phyloP scores from a whole-genome alignment of 2,329 filamentous ascomycete genomes.

The Colletotrichum karsti region DNA sequence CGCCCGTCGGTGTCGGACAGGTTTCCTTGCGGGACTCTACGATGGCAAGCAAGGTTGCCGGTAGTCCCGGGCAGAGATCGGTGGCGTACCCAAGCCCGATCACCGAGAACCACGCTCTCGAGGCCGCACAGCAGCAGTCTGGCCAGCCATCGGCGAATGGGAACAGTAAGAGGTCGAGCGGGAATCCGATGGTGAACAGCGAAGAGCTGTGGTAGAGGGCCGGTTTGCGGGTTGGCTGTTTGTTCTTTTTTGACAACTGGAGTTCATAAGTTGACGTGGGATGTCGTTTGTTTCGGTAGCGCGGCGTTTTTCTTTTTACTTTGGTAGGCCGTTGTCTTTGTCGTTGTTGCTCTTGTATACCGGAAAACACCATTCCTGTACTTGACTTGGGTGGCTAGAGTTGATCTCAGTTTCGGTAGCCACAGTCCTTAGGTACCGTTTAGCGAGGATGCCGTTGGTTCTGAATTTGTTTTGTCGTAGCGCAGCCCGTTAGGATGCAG shows the following conservation, averaged over 20 bases:
- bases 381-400: constrained; percentile 11
- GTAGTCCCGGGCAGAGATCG: constrained; percentile 20
- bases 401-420: constrained; percentile 19
- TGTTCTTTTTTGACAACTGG: neutral
- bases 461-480: neutral
- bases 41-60: constrained; percentile 26
- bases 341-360: neutral
- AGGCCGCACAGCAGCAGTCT: constrained; percentile 7
- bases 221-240: neutral
- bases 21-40: constrained; percentile 22
- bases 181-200: constrained; percentile 25
- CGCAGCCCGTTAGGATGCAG: neutral
- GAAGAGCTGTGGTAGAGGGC: constrained; percentile 18
- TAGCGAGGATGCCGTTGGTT: neutral
- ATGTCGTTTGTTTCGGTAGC: constrained; percentile 2
- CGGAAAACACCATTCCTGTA: neutral
- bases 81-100: constrained; percentile 25
- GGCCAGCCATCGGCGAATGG: neutral
- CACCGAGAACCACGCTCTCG: constrained; percentile 12
- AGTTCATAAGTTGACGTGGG: neutral
- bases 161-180: constrained; percentile 4
- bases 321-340: neutral
- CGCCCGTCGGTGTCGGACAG: constrained; percentile 17
- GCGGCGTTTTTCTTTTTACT: constrained; percentile 13
- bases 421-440: neutral